These are phyloP conservation scores for Barnettozyma populi DNA, from an alignment of 805 yeast species.

Conservation along the genomic window DNA sequence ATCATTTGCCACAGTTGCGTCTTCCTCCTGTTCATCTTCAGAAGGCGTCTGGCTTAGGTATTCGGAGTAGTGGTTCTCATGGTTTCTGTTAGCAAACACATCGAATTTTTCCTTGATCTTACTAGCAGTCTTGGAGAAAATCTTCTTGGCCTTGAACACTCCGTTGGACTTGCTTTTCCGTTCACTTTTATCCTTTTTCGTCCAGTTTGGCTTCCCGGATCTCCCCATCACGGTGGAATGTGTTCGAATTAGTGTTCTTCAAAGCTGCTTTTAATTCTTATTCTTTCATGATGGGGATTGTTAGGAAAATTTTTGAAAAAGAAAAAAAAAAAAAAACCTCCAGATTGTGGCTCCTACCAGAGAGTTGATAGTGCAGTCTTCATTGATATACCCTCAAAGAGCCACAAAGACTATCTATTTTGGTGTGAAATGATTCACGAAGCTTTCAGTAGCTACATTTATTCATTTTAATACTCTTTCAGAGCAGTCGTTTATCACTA, in stretches of 20 bases:
- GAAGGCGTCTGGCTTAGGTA: conserved; percentile 3
- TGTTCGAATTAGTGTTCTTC: background rate
- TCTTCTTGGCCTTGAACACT: conserved; percentile 8
- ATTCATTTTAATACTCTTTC: too few species aligned
- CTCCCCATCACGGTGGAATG: background rate
- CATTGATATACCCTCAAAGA: too few species aligned
- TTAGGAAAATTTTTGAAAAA: background rate
- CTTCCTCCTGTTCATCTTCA: conserved; percentile 6
- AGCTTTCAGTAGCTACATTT: too few species aligned
- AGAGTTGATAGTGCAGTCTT: too few species aligned
- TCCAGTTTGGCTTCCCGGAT: background rate
- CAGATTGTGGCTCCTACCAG: background rate
- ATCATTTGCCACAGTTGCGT: background rate
- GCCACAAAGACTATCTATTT: too few species aligned
- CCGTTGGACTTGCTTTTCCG: background rate
- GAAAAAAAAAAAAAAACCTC: too few species aligned
- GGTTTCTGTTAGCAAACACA: conserved; percentile 20
- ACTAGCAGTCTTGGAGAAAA: conserved; percentile 10
- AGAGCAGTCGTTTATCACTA: too few species aligned
- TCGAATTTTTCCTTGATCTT: conserved; percentile 17
- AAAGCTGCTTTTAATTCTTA: too few species aligned
- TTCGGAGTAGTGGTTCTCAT: conserved; percentile 21
- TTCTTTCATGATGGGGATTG: too few species aligned
- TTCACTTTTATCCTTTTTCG: background rate
- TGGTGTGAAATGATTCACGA: too few species aligned